phyloP scores from a whole-genome alignment of 1,284 basidiomycete genomes.

The Pseudozyma thailandica region DNA sequence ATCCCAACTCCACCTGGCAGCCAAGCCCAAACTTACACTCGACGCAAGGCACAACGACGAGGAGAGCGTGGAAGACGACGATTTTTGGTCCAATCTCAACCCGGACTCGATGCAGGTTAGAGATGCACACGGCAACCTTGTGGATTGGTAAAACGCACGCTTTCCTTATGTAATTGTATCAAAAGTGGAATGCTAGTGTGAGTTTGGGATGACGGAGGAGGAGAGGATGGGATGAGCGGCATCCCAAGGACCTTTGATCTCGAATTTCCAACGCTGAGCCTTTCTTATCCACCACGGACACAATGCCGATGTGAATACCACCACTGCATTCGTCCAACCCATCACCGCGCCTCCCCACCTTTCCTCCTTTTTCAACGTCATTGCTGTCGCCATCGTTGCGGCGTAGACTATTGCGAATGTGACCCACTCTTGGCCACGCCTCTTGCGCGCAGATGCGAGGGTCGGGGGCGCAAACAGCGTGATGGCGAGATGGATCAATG shows the following conservation, averaged over 20 bases:
- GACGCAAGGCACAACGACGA: neutral
- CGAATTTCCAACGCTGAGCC: slow-evolving; percentile 57
- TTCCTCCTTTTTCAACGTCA: neutral
- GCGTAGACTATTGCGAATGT: slow-evolving; percentile 4
- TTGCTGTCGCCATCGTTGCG: neutral
- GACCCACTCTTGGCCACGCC: neutral
- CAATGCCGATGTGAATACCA: slow-evolving; percentile 34
- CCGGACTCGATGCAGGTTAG: slow-evolving; percentile 15
- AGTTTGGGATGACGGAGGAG: too few species aligned
- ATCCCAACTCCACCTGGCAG: neutral
- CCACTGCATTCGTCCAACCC: slow-evolving; percentile 17
- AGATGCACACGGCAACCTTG: slow-evolving; percentile 22
- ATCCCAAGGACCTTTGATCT: slow-evolving; percentile 61
- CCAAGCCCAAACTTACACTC: neutral
- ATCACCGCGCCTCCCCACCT: slow-evolving; percentile 7
- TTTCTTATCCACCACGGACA: slow-evolving; percentile 57
- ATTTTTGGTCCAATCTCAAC: slow-evolving; percentile 37
- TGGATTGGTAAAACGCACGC: slow-evolving; percentile 21
- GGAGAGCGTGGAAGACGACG: slow-evolving; percentile 18
- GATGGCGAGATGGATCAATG: slow-evolving; percentile 83
- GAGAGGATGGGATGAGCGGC: slow-evolving; percentile 38
- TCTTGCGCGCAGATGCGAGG: neutral
- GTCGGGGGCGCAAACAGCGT: slow-evolving; percentile 45
- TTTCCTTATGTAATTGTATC: slow-evolving; percentile 1
- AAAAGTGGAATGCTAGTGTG: too few species aligned